phyloP scores from a whole-genome alignment of 2,329 filamentous ascomycete genomes.

The Ophioceras dolichostomum region DNA sequence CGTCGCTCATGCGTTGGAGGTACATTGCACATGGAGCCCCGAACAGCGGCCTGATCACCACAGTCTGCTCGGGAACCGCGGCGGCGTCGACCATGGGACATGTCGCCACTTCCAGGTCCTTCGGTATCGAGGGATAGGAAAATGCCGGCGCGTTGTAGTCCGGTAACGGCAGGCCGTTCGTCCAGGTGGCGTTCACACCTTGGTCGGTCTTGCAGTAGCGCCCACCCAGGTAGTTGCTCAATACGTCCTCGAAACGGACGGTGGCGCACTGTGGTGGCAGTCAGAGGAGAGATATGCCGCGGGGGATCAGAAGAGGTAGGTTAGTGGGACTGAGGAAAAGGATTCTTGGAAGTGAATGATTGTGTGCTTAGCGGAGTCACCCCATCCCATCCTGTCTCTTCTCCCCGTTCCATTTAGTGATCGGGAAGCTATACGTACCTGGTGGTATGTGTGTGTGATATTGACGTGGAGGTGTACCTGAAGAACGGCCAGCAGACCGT shows the following conservation, averaged over 20 bases:
- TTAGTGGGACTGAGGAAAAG: too few species aligned
- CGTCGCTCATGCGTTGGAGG: not conserved
- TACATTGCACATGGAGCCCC: not conserved
- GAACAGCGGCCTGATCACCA: too few species aligned
- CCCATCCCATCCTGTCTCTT: too few species aligned
- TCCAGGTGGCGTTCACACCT: not conserved
- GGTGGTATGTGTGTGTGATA: not conserved
- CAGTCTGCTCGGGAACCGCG: not conserved
- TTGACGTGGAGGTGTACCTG: not conserved
- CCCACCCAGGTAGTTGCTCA: too few species aligned
- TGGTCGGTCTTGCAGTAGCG: not conserved
- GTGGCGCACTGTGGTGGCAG: too few species aligned
- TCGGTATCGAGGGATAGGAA: not conserved
- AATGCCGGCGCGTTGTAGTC: not conserved
- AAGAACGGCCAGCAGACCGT: not conserved
- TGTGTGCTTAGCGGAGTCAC: too few species aligned
- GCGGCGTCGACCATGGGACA: not conserved
- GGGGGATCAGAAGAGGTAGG: too few species aligned
- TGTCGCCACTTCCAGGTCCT: not conserved
- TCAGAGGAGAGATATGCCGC: too few species aligned
- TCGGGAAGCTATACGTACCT: too few species aligned
- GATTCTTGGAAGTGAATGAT: too few species aligned
- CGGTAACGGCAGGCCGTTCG: not conserved
- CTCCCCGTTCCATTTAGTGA: too few species aligned
- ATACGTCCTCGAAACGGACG: not conserved